These are phyloP conservation scores for Entelexis paramagnoliae DNA, from an alignment of 1,139 yeast genomes.

Conservation along the genomic window DNA sequence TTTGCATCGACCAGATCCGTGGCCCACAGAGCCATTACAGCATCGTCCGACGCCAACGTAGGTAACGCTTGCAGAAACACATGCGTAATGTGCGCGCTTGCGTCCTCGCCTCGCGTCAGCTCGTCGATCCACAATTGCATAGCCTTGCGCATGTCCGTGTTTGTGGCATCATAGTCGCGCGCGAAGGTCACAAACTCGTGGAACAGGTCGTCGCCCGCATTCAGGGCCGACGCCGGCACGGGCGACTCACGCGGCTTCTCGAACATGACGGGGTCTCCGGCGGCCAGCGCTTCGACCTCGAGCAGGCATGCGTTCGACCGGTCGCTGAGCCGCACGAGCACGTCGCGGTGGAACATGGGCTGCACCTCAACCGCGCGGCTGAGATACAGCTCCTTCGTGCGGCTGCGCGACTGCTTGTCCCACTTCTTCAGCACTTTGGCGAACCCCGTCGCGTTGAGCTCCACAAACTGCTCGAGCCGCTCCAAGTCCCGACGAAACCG, in stretches of 20 bases:
- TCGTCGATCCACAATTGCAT: constrained; percentile 41
- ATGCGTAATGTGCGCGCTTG: constrained; percentile 45
- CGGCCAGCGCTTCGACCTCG: constrained; percentile 59
- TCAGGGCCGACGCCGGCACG: constrained; percentile 9
- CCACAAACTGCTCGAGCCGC: constrained; percentile 83
- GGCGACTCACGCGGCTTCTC: constrained; percentile 23
- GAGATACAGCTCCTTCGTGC: constrained; percentile 82
- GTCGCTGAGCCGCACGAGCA: constrained; percentile 77
- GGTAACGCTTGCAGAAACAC: constrained; percentile 56
- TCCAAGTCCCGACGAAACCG: constrained; percentile 82
- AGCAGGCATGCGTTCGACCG: constrained; percentile 63
- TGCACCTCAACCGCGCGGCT: constrained; percentile 92
- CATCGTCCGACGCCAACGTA: constrained; percentile 35
- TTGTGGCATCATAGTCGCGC: constrained; percentile 31
- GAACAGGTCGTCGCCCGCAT: constrained; percentile 48
- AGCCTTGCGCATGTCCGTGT: constrained; percentile 22
- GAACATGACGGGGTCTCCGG: constrained; percentile 44
- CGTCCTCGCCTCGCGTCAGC: constrained; percentile 39
- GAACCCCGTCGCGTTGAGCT: constrained; percentile 89
- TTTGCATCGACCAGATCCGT: constrained; percentile 34
- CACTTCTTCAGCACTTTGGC: constrained; percentile 91
- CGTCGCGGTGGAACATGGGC: constrained; percentile 88
- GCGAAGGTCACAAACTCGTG: constrained; percentile 56
- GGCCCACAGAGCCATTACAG: constrained; percentile 35
- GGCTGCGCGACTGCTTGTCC: constrained; percentile 94